These are phyloP conservation scores for Aspergillus fructus DNA, from an alignment of 2,329 filamentous ascomycete species.

Conservation along the genomic window DNA sequence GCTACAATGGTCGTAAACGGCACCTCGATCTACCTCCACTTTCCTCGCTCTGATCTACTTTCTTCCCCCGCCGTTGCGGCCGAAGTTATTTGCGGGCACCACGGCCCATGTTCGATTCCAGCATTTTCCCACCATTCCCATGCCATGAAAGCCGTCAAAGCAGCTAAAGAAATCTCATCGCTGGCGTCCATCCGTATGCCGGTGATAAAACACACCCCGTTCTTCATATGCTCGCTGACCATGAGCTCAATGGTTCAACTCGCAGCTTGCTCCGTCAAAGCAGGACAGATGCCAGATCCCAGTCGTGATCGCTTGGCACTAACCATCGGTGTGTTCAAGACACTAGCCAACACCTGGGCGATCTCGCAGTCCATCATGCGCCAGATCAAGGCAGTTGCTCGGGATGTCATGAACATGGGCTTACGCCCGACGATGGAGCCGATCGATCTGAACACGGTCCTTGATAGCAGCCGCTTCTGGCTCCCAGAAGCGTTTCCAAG, in stretches of 20 bases:
- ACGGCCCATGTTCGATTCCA: conserved; percentile 38
- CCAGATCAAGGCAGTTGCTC: conserved; percentile 76
- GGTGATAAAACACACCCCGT: conserved; percentile 73
- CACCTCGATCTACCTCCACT: conserved; percentile 71
- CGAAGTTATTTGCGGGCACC: conserved; percentile 49
- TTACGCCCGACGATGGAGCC: conserved; percentile 37
- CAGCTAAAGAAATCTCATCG: conserved; percentile 75
- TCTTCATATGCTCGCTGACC: conserved; percentile 78
- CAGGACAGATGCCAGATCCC: conserved; percentile 58
- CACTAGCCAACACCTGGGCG: conserved; percentile 69
- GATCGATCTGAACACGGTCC: conserved; percentile 34
- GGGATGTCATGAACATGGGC: conserved; percentile 61
- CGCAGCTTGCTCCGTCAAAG: conserved; percentile 67
- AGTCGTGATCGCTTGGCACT: conserved; percentile 70
- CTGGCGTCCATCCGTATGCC: conserved; percentile 61
- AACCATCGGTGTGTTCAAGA: conserved; percentile 73
- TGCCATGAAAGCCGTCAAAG: conserved; percentile 76
- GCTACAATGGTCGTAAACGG: conserved; percentile 73
- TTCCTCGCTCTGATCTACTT: conserved; percentile 71
- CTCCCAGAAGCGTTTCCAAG: conserved; percentile 28
- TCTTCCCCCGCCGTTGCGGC: conserved; percentile 52
- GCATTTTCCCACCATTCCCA: conserved; percentile 52
- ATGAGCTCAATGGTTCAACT: conserved; percentile 79
- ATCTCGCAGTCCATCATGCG: conserved; percentile 68
- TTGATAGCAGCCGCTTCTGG: conserved; percentile 38